Evolutionary conservation across 805 yeast species (phyloP), one percentile per base, ranked within the genome.

Genomic region (Aciculoconidium aculeatum): DNA sequence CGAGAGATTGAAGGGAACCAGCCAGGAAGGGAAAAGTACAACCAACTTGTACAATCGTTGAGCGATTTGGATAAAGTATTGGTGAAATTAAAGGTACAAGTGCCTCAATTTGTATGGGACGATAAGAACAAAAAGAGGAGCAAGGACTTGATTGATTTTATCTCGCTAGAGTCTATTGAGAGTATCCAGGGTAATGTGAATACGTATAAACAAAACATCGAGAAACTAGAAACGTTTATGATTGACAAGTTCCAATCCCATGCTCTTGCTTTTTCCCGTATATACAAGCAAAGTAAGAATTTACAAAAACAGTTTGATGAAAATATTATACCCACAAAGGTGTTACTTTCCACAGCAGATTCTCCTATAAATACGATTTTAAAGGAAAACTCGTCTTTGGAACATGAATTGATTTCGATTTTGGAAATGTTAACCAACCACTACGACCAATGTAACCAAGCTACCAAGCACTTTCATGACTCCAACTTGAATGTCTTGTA

Each of bases 371-470:
- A 36, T 10, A 45, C 48, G 9, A 42, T 58, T 3, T 30, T 57
- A 15, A 55, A 56, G 32, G 73, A 70, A 30, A 75, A 72, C 36
- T 43, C 55, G 10, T 58, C 63, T 2, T 46, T 75, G 27, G 94
- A 85, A 31, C 65, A 68, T 34, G 92, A 81, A 30, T 65, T 85
- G 53, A 94, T 84, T 1, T 66, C 70, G 2, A 61, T 80, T 11
- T 58, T 88, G 18, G 77, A 75, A 32, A 74, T 87, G 44, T 59
- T 87, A 26, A 80, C 95, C 7, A 74, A 73, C 31, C 95, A 87
- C 55, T 85, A 77, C 44, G 96, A 87, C 51, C 86, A 83, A 47
- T 82, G 94, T 41, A 42, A 58, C 8, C 57, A 70, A 36, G 81
- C 74, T 7, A 45, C 59, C 3, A 54, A 55, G 4, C 36, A 61